Conservation (phyloP, 1,284 basidiomycete species). For the Boletellus sp. region DNA sequence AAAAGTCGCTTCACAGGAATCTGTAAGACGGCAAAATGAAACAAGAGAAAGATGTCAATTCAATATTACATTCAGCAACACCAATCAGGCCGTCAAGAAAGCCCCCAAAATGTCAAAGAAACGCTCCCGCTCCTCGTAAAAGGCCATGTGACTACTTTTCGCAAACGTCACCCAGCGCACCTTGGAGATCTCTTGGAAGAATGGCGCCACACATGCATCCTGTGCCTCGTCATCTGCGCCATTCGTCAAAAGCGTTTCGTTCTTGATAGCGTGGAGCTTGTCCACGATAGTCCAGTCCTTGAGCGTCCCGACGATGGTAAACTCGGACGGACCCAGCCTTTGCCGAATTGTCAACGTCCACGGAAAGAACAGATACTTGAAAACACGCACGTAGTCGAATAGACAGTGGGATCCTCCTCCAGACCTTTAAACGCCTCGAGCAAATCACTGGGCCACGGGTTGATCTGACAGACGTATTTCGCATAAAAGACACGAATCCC, state of each 20-base stretch:
- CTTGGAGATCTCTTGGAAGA: slow-evolving; percentile 30
- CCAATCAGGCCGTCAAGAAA: not conserved
- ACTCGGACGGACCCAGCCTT: slow-evolving; percentile 36
- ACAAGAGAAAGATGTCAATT: too few relatives aligned
- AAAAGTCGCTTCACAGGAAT: too few relatives aligned
- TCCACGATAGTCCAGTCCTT: slow-evolving; percentile 33
- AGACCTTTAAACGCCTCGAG: slow-evolving; percentile 9
- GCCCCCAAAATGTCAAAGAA: slow-evolving; percentile 1
- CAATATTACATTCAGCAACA: too few relatives aligned
- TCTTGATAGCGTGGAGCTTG: slow-evolving; percentile 28
- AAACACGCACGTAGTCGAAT: slow-evolving; percentile 17
- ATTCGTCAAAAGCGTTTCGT: slow-evolving; percentile 34
- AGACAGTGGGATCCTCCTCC: slow-evolving; percentile 16
- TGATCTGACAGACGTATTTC: slow-evolving; percentile 18
- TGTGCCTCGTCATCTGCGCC: slow-evolving; percentile 34
- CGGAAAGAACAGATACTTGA: not conserved
- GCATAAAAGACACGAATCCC: slow-evolving; percentile 23
- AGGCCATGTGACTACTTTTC: slow-evolving; percentile 31
- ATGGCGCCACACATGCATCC: slow-evolving; percentile 27
- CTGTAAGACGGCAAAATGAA: too few relatives aligned
- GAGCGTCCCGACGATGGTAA: slow-evolving; percentile 29
- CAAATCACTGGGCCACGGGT: slow-evolving; percentile 19
- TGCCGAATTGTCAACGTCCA: not conserved
- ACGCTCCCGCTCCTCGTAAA: slow-evolving; percentile 16
- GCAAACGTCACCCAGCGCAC: slow-evolving; percentile 34